Conservation (phyloP, 2,329 filamentous ascomycete genomes). For the Ustulina deusta region DNA sequence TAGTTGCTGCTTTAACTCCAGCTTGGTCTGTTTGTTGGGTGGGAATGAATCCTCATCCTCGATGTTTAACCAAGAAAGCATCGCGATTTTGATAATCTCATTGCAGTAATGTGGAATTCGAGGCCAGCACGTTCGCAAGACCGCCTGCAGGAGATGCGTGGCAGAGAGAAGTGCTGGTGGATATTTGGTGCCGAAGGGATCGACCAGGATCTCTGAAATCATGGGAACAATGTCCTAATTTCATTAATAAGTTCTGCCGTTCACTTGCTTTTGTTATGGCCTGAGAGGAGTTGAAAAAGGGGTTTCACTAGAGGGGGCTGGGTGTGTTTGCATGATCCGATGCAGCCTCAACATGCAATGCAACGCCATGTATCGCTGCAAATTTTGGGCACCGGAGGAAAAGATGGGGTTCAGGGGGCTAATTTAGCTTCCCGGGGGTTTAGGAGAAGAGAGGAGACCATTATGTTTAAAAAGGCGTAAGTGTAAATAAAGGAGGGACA, state of each 20-base stretch:
- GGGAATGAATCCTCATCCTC: constrained; percentile 51
- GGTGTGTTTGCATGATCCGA: background rate
- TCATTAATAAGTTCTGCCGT: constrained; percentile 22
- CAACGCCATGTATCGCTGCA: constrained; percentile 2
- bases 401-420: background rate
- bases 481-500: constrained; percentile 40
- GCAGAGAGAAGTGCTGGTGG: constrained; percentile 66
- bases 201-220: constrained; percentile 71
- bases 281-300: background rate
- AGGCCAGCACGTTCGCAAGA: constrained; percentile 76
- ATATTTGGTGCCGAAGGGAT: constrained; percentile 73
- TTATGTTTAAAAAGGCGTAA: background rate
- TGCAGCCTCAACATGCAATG: constrained; percentile 15
- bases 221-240: constrained; percentile 75
- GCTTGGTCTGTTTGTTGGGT: constrained; percentile 24
- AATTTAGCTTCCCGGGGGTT: background rate
- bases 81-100: constrained; percentile 72
- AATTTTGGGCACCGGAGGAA: background rate
- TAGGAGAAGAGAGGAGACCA: background rate
- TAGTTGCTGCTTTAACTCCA: constrained; percentile 52
- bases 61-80: constrained; percentile 72
- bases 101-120: constrained; percentile 71
- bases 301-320: constrained; percentile 12
- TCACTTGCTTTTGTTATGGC: background rate
- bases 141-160: constrained; percentile 64